phyloP scores from a whole-genome alignment of 345 rosid species.

The Sapria himalayana region DNA sequence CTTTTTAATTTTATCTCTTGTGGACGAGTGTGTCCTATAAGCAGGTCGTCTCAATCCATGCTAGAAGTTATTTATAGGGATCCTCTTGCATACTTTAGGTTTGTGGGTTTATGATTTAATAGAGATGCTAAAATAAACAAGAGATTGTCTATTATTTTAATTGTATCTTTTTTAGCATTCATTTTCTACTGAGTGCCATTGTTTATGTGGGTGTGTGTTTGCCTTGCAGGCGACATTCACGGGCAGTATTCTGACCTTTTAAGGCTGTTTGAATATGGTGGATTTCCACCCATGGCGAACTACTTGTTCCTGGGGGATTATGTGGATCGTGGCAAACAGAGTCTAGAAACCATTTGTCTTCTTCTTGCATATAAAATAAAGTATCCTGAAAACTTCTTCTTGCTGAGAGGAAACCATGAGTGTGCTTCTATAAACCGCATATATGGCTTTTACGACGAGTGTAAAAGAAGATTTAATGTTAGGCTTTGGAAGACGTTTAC shows the following conservation, averaged over 20 bases:
- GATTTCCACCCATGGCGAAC: conserved; percentile 55
- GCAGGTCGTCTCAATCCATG: no score
- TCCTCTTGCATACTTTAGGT: no score
- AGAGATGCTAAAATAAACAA: no score
- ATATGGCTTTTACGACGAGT: conserved; percentile 77
- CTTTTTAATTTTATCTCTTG: no score
- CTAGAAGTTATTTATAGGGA: no score
- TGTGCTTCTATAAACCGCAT: conserved; percentile 72
- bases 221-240: conserved; percentile 56
- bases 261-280: conserved; percentile 73
- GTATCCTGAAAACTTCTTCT: conserved; percentile 59
- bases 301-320: conserved; percentile 73
- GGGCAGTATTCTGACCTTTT: conserved; percentile 77
- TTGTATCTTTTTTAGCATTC: no score
- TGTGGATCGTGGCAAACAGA: conserved; percentile 80
- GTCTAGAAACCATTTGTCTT: conserved; percentile 80
- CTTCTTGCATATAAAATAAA: conserved; percentile 72
- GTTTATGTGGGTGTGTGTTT: conserved; percentile 8
- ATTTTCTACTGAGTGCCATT: no score
- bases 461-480: conserved; percentile 62
- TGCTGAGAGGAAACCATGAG: conserved; percentile 79
- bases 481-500: conserved; percentile 61
- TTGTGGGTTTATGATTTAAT: no score
- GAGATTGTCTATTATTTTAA: no score
- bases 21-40: no score